A percentile compares a stretch with the other conserved stretches of the same genome.
phyloP scores from a whole-genome alignment of 1,284 basidiomycete species.

The Heimioporus retisporus region DNA sequence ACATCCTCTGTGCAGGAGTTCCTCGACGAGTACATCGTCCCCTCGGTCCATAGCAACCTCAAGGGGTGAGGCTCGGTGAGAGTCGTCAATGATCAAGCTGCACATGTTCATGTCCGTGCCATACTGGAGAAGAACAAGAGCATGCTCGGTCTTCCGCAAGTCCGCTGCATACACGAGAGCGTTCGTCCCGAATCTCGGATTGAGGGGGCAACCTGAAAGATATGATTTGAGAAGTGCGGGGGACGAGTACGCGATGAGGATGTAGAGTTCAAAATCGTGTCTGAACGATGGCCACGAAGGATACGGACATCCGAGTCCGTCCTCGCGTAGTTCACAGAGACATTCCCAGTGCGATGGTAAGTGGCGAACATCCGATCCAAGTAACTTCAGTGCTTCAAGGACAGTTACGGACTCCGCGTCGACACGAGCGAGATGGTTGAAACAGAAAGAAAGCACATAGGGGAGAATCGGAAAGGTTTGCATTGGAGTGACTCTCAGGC shows the following conservation, averaged over 20 bases:
- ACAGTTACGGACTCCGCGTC: background rate
- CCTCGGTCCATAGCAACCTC: slow-evolving; percentile 6
- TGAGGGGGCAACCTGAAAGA: background rate
- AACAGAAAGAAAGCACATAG: slow-evolving; percentile 1
- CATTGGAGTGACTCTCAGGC: background rate
- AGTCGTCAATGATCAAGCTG: background rate
- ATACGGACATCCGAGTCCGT: slow-evolving; percentile 3
- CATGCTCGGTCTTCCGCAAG: slow-evolving; percentile 4
- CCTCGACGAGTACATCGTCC: background rate
- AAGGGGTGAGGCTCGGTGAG: slow-evolving; percentile 1
- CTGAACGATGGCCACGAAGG: slow-evolving; percentile 10
- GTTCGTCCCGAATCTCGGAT: slow-evolving; percentile 7
- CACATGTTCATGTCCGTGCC: background rate
- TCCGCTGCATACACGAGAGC: slow-evolving; percentile 11
- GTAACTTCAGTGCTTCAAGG: background rate
- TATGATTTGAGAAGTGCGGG: background rate
- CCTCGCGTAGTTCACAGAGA: slow-evolving; percentile 10
- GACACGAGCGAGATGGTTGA: slow-evolving; percentile 11
- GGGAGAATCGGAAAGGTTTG: slow-evolving; percentile 5
- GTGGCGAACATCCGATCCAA: slow-evolving; percentile 4
- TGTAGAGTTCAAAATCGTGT: slow-evolving; percentile 1
- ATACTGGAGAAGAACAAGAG: background rate
- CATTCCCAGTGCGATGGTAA: slow-evolving; percentile 11
- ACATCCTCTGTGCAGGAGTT: slow-evolving; percentile 7
- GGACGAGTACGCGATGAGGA: slow-evolving; percentile 5